These are phyloP conservation scores for Pythium dissotocum DNA, from an alignment of 352 stramenopile genomes.

Conservation along the genomic window DNA sequence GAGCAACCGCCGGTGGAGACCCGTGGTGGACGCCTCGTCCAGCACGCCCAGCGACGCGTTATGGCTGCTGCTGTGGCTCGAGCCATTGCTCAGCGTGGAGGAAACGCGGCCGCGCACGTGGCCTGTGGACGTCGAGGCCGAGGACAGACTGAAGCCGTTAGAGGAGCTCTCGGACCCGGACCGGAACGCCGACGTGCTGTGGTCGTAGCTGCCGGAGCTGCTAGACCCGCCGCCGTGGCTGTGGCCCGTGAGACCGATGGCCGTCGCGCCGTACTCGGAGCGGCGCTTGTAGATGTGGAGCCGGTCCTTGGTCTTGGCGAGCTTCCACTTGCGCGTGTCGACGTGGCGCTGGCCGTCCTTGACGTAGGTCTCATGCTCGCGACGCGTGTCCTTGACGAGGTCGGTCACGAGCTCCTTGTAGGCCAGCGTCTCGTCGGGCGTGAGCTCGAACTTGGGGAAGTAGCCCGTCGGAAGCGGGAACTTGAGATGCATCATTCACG, in stretches of 20 bases:
- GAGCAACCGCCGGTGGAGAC: conserved; percentile 8
- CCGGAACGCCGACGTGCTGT: conserved; percentile 13
- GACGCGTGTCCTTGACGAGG: conserved; percentile 66
- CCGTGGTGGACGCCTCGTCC: not conserved
- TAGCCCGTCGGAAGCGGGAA: conserved; percentile 69
- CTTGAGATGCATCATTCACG: conserved; percentile 58
- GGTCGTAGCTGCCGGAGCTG: conserved; percentile 5
- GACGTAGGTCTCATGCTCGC: conserved; percentile 58
- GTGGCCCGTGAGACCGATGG: conserved; percentile 27
- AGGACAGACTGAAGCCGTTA: conserved; percentile 5
- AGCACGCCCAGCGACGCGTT: not conserved
- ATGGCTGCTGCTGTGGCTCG: conserved; percentile 8
- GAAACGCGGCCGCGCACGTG: conserved; percentile 1
- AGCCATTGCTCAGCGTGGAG: conserved; percentile 10
- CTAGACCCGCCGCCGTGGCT: not conserved
- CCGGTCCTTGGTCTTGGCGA: conserved; percentile 65
- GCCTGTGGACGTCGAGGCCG: conserved; percentile 7
- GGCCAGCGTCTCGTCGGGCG: conserved; percentile 48
- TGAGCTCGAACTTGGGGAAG: conserved; percentile 74
- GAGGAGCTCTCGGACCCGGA: conserved; percentile 14
- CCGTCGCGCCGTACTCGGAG: conserved; percentile 28
- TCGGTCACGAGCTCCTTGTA: conserved; percentile 57
- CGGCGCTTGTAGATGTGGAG: conserved; percentile 55
- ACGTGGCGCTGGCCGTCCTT: conserved; percentile 55
- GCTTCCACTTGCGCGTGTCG: conserved; percentile 64